These are phyloP conservation scores for Phytophthora fragariae DNA, from an alignment of 352 stramenopile genomes.

Conservation along the genomic window DNA sequence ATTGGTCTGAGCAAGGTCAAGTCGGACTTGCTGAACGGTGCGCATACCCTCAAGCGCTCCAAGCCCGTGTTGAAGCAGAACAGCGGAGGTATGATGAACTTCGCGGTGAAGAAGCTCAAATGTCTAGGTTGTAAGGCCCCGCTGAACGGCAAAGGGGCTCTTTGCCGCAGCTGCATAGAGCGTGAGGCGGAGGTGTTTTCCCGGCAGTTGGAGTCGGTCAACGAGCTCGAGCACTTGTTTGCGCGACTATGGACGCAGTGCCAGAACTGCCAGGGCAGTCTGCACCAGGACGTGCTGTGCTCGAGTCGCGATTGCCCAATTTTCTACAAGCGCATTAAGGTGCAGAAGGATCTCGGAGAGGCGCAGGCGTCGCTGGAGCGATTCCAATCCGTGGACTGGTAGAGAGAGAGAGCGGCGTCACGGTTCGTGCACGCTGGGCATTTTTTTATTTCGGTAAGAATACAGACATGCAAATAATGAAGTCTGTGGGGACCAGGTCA, in stretches of 20 bases:
- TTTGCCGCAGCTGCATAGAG: conserved; percentile 96
- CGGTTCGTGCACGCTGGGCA: background rate
- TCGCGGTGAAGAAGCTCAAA: conserved; percentile 98
- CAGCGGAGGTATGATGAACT: conserved; percentile 99
- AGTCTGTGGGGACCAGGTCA: background rate
- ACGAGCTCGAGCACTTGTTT: conserved; percentile 96
- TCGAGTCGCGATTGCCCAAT: conserved; percentile 98
- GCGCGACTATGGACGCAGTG: conserved; percentile 97
- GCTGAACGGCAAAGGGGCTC: conserved; percentile 84
- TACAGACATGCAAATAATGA: conserved; percentile 16
- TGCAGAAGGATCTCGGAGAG: conserved; percentile 97
- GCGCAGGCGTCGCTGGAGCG: conserved; percentile 94
- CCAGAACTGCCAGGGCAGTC: conserved; percentile 98
- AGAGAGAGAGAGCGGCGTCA: conserved; percentile 2
- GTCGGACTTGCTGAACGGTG: conserved; percentile 93
- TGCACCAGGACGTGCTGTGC: conserved; percentile 97
- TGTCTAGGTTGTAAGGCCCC: conserved; percentile 98
- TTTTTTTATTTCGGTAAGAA: conserved; percentile 1
- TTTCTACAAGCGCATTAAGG: conserved; percentile 99
- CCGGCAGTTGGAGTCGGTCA: conserved; percentile 93
- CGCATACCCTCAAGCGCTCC: conserved; percentile 98
- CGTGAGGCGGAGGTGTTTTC: conserved; percentile 96
- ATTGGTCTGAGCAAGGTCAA: conserved; percentile 94
- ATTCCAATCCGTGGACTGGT: conserved; percentile 92
- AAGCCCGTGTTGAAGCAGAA: conserved; percentile 96